Base-by-base conservation (phyloP, 1,139 yeast genomes). In the Zygosaccharomyces pseudobailii region DNA sequence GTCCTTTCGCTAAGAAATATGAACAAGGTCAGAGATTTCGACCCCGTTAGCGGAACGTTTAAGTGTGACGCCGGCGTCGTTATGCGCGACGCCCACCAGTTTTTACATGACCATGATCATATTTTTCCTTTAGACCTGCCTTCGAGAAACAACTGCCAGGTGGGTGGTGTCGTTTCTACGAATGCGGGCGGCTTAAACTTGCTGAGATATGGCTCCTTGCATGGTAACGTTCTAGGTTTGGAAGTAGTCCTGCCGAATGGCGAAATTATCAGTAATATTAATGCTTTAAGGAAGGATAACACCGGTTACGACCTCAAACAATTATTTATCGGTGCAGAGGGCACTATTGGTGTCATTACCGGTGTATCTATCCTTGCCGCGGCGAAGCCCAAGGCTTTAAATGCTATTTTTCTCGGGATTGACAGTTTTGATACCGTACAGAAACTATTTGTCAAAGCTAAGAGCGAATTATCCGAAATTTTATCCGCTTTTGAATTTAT, bases 171-270 rank as follows among this genome's bases (percentile, higher is more conserved):
- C 49, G 95, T 88, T 35, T 96, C 97, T 5, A 89, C 97, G 19
- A 90, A 90, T 65, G 97, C 98, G 5, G 97, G 98, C 61, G 98
- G 98, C 0, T 75, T 90, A 58, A 76, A 97, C 62, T 72, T 90
- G 50, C 72, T 90, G 56, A 78, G 96, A 57, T 90, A 89, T 63
- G 97, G 97, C 1, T 87, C 96, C 5, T 76, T 90, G 53, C 98
- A 90, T 61, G 98, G 98, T 8, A 73, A 87, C 27, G 96, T 90
- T 0, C 73, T 92, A 42, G 98, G 98, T 1, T 71, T 90, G 48
- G 97, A 90, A 69, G 96, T 82, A 7, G 97, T 90, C 8, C 71
- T 90, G 57, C 87, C 97, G n/a, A 87, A 88, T 65, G 98, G 98
- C 38, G 82, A 87, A 28, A 73, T 90, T 44, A 78, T 85, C 56